A percentile compares a stretch with the other conserved stretches of the same genome.
Evolutionary conservation across 148 eudicot genomes (phyloP).

Genomic region (Beta vulgaris): DNA sequence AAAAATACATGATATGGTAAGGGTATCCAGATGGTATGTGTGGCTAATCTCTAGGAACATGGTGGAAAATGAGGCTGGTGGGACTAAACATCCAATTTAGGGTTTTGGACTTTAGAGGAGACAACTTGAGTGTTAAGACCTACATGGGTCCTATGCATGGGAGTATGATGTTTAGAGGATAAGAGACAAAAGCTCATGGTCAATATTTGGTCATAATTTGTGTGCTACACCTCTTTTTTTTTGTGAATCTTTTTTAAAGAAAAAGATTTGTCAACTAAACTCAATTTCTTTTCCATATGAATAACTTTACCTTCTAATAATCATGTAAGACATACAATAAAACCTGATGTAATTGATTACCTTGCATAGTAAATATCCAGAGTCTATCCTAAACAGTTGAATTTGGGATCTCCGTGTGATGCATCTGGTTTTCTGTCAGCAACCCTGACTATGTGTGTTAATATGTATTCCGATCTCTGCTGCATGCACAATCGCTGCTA

Average conservation of each 20-base stretch:
- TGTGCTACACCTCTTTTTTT: neutral
- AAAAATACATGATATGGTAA: neutral
- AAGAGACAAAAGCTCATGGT: constrained; percentile 23
- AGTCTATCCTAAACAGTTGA: neutral
- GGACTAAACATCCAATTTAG: constrained; percentile 15
- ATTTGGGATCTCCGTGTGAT: neutral
- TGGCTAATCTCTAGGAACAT: constrained; percentile 22
- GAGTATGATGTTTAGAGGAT: constrained; percentile 33
- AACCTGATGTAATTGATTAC: neutral
- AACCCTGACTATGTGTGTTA: neutral
- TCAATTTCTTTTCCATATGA: constrained; percentile 12
- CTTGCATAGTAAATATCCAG: neutral
- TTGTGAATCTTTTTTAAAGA: neutral
- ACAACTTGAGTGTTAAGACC: constrained; percentile 30
- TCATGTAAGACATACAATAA: neutral
- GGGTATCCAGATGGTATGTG: constrained; percentile 10
- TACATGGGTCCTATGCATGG: constrained; percentile 23
- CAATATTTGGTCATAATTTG: constrained; percentile 28
- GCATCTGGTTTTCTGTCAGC: too few relatives aligned
- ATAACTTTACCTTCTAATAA: neutral
- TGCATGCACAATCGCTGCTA: neutral
- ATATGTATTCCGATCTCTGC: neutral
- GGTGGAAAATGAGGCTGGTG: constrained; percentile 16
- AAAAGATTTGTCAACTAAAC: constrained; percentile 4
- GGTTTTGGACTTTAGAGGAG: constrained; percentile 23